Percentiles rank a stretch among this genome's conserved stretches.
Evolutionary conservation across 441 rosid genomes (phyloP).

Genomic region (Hura crepitans): DNA sequence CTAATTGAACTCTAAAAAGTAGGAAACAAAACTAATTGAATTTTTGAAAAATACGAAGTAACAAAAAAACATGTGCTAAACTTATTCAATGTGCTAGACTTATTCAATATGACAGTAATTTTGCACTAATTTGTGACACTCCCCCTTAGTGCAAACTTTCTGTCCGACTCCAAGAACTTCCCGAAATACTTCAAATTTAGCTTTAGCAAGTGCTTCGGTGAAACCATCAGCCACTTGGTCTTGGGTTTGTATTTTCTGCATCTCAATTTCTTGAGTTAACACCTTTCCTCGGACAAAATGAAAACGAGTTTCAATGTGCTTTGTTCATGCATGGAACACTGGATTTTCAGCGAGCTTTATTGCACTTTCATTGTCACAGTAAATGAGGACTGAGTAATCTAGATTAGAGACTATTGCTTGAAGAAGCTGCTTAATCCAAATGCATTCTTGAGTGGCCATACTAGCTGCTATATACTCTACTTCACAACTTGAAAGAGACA

Average conservation of each 20-base stretch:
- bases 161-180: neutral
- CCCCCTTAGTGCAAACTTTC: conserved; percentile 5
- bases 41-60: too few relatives aligned
- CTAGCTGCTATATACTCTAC: neutral
- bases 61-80: too few relatives aligned
- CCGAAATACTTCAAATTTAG: neutral
- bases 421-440: neutral
- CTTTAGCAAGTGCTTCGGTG: neutral
- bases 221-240: neutral
- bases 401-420: neutral
- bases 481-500: neutral
- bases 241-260: neutral
- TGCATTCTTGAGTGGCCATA: conserved; percentile 7
- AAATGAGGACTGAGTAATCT: neutral
- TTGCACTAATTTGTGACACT: conserved; percentile 1
- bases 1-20: too few relatives aligned
- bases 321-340: neutral
- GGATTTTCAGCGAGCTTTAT: neutral
- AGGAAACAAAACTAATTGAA: too few relatives aligned
- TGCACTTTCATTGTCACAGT: neutral
- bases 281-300: neutral
- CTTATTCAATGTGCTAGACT: too few relatives aligned
- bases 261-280: neutral
- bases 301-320: too few relatives aligned
- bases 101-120: too few relatives aligned